Evolutionary conservation across 2,329 filamentous ascomycete species (phyloP).

Genomic region (Colletotrichum noveboracense): DNA sequence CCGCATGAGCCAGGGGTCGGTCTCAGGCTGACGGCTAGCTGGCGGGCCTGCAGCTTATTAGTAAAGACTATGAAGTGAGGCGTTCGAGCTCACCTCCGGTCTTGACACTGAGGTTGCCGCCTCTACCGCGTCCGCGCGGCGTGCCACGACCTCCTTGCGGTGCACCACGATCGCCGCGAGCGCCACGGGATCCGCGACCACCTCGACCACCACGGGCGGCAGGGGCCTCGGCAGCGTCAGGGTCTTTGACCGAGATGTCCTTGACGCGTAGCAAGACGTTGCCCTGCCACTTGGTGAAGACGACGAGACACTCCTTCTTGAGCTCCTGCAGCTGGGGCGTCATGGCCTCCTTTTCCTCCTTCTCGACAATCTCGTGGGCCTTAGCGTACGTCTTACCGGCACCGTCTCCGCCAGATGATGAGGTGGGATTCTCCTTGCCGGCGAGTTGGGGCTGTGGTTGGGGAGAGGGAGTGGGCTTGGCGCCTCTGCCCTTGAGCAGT

Average conservation of each 20-base stretch:
- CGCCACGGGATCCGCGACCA: slow-evolving; percentile 26
- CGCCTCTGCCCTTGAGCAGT: slow-evolving; percentile 27
- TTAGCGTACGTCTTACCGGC: slow-evolving; percentile 28
- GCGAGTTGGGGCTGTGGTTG: slow-evolving; percentile 10
- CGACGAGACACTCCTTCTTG: slow-evolving; percentile 70
- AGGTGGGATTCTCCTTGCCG: background rate
- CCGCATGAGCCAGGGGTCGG: slow-evolving; percentile 51
- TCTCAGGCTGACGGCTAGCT: slow-evolving; percentile 27
- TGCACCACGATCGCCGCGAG: slow-evolving; percentile 22
- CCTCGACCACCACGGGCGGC: slow-evolving; percentile 41
- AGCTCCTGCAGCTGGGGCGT: slow-evolving; percentile 50
- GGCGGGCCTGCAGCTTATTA: background rate
- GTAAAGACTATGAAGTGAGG: background rate
- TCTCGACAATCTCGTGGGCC: slow-evolving; percentile 32
- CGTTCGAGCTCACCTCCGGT: slow-evolving; percentile 23
- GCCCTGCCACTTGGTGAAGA: slow-evolving; percentile 83
- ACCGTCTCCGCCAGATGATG: slow-evolving; percentile 13
- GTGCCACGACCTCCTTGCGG: slow-evolving; percentile 12
- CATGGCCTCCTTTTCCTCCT: slow-evolving; percentile 36
- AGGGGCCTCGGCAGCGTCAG: slow-evolving; percentile 20
- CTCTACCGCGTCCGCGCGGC: slow-evolving; percentile 19
- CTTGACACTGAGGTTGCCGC: slow-evolving; percentile 15
- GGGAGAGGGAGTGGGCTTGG: background rate
- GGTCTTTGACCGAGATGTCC: slow-evolving; percentile 65
- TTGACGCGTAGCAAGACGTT: slow-evolving; percentile 72